Evolutionary conservation across 129 eudicot species (phyloP).

Genomic region (Solidago caesia): DNA sequence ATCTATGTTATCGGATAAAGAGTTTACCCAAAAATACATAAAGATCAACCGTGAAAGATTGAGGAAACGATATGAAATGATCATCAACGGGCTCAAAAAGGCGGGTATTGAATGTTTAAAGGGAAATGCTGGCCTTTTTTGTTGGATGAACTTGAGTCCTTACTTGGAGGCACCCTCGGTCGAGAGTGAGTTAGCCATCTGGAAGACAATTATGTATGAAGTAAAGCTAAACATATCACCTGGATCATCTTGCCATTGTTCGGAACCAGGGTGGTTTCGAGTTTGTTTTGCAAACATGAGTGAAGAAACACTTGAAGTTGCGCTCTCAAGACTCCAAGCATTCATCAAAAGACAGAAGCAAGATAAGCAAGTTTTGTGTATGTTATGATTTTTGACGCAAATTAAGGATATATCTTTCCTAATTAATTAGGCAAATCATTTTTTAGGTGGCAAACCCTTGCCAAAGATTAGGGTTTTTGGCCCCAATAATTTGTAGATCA

Average conservation of each 20-base stretch:
- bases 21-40: conserved; percentile 59
- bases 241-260: conserved; percentile 87
- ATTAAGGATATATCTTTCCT: not conserved
- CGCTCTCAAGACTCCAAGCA: conserved; percentile 59
- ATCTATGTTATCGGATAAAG: conserved; percentile 65
- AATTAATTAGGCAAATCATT: not conserved
- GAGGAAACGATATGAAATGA: conserved; percentile 61
- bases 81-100: conserved; percentile 55
- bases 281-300: conserved; percentile 97
- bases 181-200: conserved; percentile 57
- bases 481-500: conserved; percentile 24
- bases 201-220: conserved; percentile 59
- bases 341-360: conserved; percentile 56
- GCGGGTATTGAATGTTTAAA: conserved; percentile 79
- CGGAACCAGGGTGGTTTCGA: conserved; percentile 92
- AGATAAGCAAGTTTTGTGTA: conserved; percentile 17
- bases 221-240: conserved; percentile 86
- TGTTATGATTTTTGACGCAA: conserved; percentile 20
- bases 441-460: conserved; percentile 37
- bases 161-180: conserved; percentile 46
- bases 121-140: conserved; percentile 90
- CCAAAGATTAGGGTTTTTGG: conserved; percentile 39
- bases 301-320: conserved; percentile 72
- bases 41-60: conserved; percentile 66
- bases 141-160: conserved; percentile 91